Conservation (phyloP, 1,139 yeast species). For the Casaregolazyma suthepensis region DNA sequence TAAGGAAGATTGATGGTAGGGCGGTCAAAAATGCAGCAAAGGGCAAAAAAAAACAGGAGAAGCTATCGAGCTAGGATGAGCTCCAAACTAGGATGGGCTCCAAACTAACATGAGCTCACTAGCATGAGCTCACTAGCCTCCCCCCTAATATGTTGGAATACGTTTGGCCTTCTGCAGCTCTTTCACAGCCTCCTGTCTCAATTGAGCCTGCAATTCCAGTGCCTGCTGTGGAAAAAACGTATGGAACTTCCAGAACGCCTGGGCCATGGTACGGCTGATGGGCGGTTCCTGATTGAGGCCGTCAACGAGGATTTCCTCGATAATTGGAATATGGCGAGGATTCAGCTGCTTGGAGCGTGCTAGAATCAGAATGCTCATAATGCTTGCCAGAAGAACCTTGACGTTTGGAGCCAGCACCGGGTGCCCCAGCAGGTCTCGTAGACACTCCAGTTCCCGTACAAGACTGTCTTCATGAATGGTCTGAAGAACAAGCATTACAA, state of each 20-base stretch:
- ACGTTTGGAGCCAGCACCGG: not conserved
- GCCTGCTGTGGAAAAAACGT: conserved; percentile 4
- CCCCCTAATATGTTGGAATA: not conserved
- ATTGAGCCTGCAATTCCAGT: not conserved
- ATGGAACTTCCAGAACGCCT: conserved; percentile 1
- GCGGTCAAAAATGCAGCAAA: too few relatives aligned
- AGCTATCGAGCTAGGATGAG: too few relatives aligned
- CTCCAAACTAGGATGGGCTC: too few relatives aligned
- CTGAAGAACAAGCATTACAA: conserved; percentile 5
- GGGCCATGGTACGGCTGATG: conserved; percentile 1
- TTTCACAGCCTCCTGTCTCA: not conserved
- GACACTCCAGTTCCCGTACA: not conserved
- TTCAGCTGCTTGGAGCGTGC: conserved; percentile 5
- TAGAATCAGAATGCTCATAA: conserved; percentile 1
- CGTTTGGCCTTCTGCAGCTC: not conserved
- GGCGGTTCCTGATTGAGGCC: not conserved
- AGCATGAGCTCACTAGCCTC: too few relatives aligned
- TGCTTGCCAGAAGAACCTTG: not conserved
- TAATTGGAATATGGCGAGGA: not conserved
- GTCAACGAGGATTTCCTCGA: not conserved
- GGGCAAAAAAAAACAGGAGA: too few relatives aligned
- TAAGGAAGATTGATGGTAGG: too few relatives aligned
- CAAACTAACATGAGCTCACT: too few relatives aligned
- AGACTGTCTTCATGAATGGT: not conserved
- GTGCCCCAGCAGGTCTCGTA: not conserved